Conservation (phyloP, 75 land plant species). For the Pinus albicaulis region DNA sequence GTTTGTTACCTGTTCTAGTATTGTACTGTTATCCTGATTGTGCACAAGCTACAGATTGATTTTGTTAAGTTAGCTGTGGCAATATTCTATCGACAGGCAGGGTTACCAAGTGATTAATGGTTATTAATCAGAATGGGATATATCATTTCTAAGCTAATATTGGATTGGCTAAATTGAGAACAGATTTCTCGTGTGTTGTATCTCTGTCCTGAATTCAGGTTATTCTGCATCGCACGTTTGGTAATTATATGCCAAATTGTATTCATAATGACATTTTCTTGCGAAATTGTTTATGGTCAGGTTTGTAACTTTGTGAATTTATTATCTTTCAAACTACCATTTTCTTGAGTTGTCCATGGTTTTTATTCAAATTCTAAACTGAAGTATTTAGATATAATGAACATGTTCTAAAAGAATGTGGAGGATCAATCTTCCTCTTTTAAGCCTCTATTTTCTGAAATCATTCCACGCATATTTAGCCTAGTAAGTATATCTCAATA, state of each 20-base stretch:
- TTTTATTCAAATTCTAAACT: not conserved
- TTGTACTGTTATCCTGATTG: not conserved
- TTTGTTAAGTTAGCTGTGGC: not conserved
- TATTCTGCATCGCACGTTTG: not conserved
- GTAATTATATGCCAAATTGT: not conserved
- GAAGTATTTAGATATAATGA: not conserved
- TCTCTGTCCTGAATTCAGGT: not conserved
- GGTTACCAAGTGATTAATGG: not conserved
- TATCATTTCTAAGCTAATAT: not conserved
- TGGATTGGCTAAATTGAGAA: not conserved
- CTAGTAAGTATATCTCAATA: too few relatives aligned
- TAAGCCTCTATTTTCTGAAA: not conserved
- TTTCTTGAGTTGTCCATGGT: not conserved
- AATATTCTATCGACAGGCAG: not conserved
- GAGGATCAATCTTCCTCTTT: not conserved
- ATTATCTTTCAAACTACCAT: not conserved
- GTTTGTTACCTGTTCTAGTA: not conserved
- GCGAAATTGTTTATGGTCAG: not conserved
- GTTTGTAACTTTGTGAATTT: conserved; percentile 9
- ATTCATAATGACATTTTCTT: not conserved
- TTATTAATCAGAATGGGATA: not conserved
- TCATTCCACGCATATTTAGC: not conserved
- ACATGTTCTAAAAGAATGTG: not conserved
- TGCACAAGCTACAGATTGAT: not conserved
- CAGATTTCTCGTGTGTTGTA: not conserved